Evolutionary conservation across 1,139 yeast genomes (phyloP).

Genomic region (Protomyces macrosporus): DNA sequence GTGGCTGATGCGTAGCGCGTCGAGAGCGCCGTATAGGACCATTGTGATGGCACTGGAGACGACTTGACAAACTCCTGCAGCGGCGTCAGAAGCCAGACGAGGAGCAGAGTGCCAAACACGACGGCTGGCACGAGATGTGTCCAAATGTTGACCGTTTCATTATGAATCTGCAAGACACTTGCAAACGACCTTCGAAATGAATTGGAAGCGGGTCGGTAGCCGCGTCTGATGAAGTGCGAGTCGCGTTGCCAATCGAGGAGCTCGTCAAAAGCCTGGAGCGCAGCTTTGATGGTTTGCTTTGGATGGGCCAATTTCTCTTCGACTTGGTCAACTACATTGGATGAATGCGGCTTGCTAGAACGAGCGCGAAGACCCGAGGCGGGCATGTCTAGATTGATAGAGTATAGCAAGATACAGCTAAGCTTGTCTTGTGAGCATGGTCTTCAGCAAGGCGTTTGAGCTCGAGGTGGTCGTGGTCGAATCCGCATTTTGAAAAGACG

Average conservation of each 20-base stretch:
- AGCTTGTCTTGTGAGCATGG: no score
- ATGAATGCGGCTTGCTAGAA: not conserved
- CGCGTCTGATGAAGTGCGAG: constrained; percentile 66
- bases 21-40: not conserved
- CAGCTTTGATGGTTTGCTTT: not conserved
- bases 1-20: constrained; percentile 8
- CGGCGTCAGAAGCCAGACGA: not conserved
- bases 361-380: not conserved
- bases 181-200: constrained; percentile 50
- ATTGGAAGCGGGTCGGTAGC: constrained; percentile 68
- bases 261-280: constrained; percentile 42
- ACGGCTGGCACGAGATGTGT: constrained; percentile 66
- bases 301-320: not conserved
- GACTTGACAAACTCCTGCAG: not conserved
- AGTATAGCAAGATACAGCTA: not conserved
- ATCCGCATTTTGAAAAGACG: not conserved
- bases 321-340: no score
- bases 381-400: not conserved
- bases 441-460: no score
- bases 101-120: constrained; percentile 33
- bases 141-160: constrained; percentile 77
- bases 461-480: not conserved
- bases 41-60: not conserved
- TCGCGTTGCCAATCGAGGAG: constrained; percentile 83
- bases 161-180: constrained; percentile 67